Conservation (phyloP, 805 yeast genomes). For the Myxozyma neglecta region DNA sequence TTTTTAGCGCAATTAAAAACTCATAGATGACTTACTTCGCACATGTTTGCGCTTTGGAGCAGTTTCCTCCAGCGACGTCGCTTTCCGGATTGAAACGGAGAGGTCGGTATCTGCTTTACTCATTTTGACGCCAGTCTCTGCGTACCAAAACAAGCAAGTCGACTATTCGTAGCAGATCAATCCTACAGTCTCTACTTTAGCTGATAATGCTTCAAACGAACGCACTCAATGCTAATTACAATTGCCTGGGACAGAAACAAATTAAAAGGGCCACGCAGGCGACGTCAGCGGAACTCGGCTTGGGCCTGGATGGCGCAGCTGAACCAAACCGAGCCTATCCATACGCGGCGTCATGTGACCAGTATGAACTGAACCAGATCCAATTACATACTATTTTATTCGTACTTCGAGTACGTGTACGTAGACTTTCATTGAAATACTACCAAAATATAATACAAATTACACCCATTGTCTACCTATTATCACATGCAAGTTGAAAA, state of each 20-base stretch:
- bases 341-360: conserved; percentile 9
- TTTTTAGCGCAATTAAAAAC: not conserved
- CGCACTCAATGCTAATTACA: too few relatives aligned
- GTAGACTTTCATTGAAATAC: too few relatives aligned
- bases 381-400: too few relatives aligned
- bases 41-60: conserved; percentile 97
- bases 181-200: too few relatives aligned
- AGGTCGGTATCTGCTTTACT: conserved; percentile 38
- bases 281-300: conserved; percentile 7
- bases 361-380: not conserved
- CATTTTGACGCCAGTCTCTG: not conserved
- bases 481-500: not conserved
- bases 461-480: not conserved
- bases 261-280: not conserved
- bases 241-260: not conserved
- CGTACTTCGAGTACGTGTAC: too few relatives aligned
- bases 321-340: not conserved
- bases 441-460: not conserved
- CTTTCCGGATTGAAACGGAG: conserved; percentile 65
- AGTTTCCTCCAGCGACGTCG: conserved; percentile 76
- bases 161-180: too few relatives aligned
- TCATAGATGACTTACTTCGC: conserved; percentile 42
- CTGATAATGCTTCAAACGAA: too few relatives aligned
- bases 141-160: not conserved
- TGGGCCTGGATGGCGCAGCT: conserved; percentile 9